Percentiles rank a stretch among this genome's conserved stretches.
Evolutionary conservation across 208 protist species (phyloP).

Genomic region (Leishmania lainsoni): DNA sequence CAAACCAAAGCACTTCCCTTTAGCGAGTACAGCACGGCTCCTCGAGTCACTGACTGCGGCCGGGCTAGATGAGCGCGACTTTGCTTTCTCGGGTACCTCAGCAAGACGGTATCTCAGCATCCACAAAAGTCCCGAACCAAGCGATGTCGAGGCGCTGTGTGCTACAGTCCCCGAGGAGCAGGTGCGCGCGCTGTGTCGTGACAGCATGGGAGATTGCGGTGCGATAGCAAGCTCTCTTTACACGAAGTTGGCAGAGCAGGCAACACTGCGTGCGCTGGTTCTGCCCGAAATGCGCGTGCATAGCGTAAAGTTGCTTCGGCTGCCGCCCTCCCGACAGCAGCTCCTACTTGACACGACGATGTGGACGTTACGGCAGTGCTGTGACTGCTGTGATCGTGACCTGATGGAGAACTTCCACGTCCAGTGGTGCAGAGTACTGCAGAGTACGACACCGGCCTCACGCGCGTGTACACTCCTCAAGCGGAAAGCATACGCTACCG

Average conservation of each 20-base stretch:
- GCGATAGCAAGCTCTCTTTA: conserved; percentile 6
- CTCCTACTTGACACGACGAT: background rate
- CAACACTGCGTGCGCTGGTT: background rate
- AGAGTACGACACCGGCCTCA: background rate
- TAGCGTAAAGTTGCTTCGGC: conserved; percentile 8
- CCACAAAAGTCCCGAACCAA: background rate
- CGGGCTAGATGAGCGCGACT: background rate
- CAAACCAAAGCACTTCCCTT: background rate
- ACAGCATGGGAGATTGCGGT: background rate
- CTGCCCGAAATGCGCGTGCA: background rate
- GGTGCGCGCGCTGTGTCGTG: background rate
- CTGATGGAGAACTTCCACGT: conserved; percentile 20
- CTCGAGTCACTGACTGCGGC: background rate
- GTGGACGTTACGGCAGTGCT: conserved; percentile 21
- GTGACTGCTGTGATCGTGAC: conserved; percentile 21
- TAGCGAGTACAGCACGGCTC: background rate
- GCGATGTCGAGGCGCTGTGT: conserved; percentile 9
- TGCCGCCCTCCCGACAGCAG: conserved; percentile 1
- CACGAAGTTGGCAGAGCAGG: conserved; percentile 9
- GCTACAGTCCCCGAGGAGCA: background rate
- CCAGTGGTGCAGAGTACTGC: conserved; percentile 12
- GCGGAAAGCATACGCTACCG: conserved; percentile 4
- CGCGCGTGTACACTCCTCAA: background rate
- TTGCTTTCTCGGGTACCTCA: background rate
- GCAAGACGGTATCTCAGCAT: background rate